phyloP scores from a whole-genome alignment of 2,329 filamentous ascomycete genomes.

The Hypocreales sp. region DNA sequence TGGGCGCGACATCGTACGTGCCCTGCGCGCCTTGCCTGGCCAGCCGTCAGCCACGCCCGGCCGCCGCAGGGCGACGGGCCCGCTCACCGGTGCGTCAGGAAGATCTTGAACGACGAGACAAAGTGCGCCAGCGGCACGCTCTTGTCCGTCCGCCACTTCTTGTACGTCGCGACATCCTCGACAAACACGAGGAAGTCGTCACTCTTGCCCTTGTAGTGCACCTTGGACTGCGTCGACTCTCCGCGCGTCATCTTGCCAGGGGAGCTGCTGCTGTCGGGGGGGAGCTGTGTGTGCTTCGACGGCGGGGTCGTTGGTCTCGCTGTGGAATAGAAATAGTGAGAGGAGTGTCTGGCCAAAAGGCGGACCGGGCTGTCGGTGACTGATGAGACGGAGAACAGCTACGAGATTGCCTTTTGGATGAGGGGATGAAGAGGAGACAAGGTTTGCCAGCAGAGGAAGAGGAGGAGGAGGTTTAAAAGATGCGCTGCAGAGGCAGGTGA shows the following conservation, averaged over 20 bases:
- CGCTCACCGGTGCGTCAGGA: slow-evolving; percentile 78
- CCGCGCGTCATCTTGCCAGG: slow-evolving; percentile 49
- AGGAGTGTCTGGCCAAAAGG: too few relatives aligned
- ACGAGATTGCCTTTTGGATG: neutral
- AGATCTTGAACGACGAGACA: slow-evolving; percentile 77
- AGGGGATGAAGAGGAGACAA: neutral
- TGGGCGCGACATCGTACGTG: slow-evolving; percentile 59
- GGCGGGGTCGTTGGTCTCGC: slow-evolving; percentile 4
- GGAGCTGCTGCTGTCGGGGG: too few relatives aligned
- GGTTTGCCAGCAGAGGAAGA: too few relatives aligned
- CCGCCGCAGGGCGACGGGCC: slow-evolving; percentile 2
- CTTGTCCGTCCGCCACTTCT: slow-evolving; percentile 73
- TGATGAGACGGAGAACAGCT: too few relatives aligned
- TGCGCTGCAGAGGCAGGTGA: neutral
- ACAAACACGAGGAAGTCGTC: slow-evolving; percentile 47
- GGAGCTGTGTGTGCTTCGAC: too few relatives aligned
- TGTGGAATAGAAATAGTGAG: neutral
- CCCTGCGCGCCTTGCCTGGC: slow-evolving; percentile 74
- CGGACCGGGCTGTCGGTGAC: too few relatives aligned
- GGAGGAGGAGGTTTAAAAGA: neutral
- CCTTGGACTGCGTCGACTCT: slow-evolving; percentile 55
- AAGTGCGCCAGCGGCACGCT: slow-evolving; percentile 71
- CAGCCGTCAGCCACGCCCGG: neutral
- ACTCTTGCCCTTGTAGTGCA: slow-evolving; percentile 65
- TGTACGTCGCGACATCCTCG: slow-evolving; percentile 44